Conservation (phyloP, 345 rosid species). For the Heritiera fomes region DNA sequence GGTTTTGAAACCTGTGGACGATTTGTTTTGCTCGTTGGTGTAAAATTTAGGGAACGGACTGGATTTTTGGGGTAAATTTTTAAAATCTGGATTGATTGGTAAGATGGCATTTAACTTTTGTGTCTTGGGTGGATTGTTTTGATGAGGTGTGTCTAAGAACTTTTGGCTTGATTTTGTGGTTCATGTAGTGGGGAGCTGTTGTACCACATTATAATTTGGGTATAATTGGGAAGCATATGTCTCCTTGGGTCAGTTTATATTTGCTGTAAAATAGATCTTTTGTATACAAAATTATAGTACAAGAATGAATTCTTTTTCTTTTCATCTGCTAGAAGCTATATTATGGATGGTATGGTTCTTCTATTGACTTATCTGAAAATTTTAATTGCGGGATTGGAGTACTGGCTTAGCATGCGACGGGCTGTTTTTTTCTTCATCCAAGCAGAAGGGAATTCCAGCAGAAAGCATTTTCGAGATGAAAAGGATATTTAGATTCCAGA, state of each 20-base stretch:
- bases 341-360: neutral
- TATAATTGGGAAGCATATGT: neutral
- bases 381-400: neutral
- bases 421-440: neutral
- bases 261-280: neutral
- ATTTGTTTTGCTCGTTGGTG: neutral
- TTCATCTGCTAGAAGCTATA: neutral
- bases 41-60: neutral
- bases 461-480: neutral
- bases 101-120: neutral
- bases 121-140: constrained; percentile 2
- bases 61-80: neutral
- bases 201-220: constrained; percentile 1
- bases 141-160: neutral
- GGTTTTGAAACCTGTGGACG: neutral
- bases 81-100: neutral
- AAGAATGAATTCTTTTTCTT: neutral
- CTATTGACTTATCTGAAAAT: neutral
- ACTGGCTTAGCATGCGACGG: neutral
- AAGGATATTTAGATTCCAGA: neutral
- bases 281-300: neutral
- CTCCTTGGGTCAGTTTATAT: neutral
- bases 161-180: constrained; percentile 13
- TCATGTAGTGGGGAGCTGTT: neutral
- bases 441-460: neutral